Percentiles rank a stretch among this genome's conserved stretches.
Evolutionary conservation across 2,329 filamentous ascomycete genomes (phyloP).

Genomic region (Diplocarpon rosae): DNA sequence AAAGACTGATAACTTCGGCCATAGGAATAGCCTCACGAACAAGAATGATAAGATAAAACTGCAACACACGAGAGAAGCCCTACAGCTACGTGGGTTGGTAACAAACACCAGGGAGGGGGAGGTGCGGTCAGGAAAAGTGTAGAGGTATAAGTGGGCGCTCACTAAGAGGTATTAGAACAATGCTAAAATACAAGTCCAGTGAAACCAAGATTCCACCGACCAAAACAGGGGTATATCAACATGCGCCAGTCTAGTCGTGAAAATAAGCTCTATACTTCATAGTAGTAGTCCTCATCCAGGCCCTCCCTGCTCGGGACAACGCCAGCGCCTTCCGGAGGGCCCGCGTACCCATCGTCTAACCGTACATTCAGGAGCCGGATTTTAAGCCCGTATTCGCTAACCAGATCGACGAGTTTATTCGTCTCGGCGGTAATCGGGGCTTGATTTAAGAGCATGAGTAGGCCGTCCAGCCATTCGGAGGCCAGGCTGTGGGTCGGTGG

Average conservation of each 20-base stretch:
- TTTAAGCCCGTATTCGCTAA: constrained; percentile 85
- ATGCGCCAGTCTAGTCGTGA: constrained; percentile 1
- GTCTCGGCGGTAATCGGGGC: constrained; percentile 96
- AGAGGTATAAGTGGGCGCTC: too few species aligned
- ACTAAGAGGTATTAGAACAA: background rate
- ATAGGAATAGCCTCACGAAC: too few species aligned
- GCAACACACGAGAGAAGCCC: too few species aligned
- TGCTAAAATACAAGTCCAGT: background rate
- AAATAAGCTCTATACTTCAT: constrained; percentile 34
- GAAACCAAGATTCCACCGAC: background rate
- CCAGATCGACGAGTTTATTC: constrained; percentile 74
- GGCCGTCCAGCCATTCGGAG: constrained; percentile 91
- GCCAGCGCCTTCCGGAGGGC: constrained; percentile 47
- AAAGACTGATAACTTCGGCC: too few species aligned
- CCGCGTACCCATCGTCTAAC: constrained; percentile 63
- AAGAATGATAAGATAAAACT: too few species aligned
- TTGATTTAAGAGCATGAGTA: constrained; percentile 91
- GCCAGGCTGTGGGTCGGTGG: constrained; percentile 72
- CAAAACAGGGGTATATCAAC: constrained; percentile 11
- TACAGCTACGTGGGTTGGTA: too few species aligned
- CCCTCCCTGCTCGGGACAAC: constrained; percentile 73
- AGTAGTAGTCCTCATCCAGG: constrained; percentile 87
- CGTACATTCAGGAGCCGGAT: constrained; percentile 85
- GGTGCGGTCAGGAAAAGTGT: too few species aligned
- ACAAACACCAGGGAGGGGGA: too few species aligned